Percentiles rank a stretch among this genome's conserved stretches.
Evolutionary conservation across 345 rosid genomes (phyloP).

Genomic region (Raphanus sativus): DNA sequence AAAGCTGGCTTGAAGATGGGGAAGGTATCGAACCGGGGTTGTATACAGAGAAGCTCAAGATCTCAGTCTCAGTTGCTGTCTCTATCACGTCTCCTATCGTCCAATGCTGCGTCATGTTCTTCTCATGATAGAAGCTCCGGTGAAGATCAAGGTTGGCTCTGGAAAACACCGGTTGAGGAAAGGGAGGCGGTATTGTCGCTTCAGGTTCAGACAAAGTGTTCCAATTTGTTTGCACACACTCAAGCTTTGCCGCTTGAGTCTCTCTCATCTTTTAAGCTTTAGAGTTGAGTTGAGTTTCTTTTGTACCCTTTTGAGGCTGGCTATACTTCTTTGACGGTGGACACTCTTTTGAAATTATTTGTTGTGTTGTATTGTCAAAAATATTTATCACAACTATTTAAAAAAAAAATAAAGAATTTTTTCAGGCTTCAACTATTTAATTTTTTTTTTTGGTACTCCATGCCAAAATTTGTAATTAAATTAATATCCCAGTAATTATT

Average conservation of each 20-base stretch:
- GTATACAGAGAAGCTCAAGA: slow-evolving; percentile 18
- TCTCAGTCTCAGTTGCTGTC: not conserved
- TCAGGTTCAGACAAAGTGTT: slow-evolving; percentile 40
- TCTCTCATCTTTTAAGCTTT: not conserved
- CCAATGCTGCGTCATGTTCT: not conserved
- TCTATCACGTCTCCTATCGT: not conserved
- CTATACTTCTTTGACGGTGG: not conserved
- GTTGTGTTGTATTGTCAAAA: slow-evolving; percentile 35
- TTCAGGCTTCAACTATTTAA: not conserved
- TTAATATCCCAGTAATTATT: no score
- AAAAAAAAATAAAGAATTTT: not conserved
- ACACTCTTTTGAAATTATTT: slow-evolving; percentile 16
- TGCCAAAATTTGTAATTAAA: no score
- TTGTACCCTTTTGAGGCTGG: no score
- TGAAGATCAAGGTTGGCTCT: slow-evolving; percentile 12
- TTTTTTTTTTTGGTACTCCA: no score
- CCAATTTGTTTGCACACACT: slow-evolving; percentile 35
- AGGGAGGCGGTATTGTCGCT: slow-evolving; percentile 55
- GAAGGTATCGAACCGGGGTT: slow-evolving; percentile 15
- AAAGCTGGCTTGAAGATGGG: slow-evolving; percentile 48
- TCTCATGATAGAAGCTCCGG: not conserved
- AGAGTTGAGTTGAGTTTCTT: not conserved
- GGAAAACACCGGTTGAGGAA: slow-evolving; percentile 47
- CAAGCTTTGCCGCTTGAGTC: slow-evolving; percentile 22
- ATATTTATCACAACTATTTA: not conserved